phyloP scores from a whole-genome alignment of 1,139 yeast species.

The Suhomyces coccinellae region DNA sequence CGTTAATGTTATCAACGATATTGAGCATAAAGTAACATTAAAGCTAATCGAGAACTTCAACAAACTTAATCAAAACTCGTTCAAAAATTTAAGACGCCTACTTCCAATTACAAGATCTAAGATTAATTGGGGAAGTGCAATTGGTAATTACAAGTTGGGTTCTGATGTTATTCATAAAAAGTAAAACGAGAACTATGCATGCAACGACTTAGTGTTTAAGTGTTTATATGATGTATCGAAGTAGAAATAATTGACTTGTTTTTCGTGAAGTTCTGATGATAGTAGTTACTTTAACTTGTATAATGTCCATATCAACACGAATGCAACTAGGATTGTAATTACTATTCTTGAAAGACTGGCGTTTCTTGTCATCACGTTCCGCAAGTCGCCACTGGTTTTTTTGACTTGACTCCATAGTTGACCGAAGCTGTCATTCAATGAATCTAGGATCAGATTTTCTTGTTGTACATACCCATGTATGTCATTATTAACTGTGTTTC shows the following conservation, averaged over 20 bases:
- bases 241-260: not conserved
- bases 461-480: constrained; percentile 45
- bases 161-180: constrained; percentile 62
- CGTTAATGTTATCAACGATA: constrained; percentile 50
- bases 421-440: constrained; percentile 60
- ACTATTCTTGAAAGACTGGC: constrained; percentile 45
- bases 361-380: constrained; percentile 49
- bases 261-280: too few relatives aligned
- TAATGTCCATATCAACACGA: constrained; percentile 69
- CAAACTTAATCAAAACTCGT: constrained; percentile 73
- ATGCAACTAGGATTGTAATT: constrained; percentile 52
- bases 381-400: constrained; percentile 64
- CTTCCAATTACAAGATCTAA: constrained; percentile 89
- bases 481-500: constrained; percentile 46
- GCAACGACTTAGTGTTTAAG: too few relatives aligned
- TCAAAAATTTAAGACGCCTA: constrained; percentile 85
- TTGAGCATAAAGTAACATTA: constrained; percentile 65
- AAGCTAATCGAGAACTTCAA: constrained; percentile 64
- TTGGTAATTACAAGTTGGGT: constrained; percentile 86
- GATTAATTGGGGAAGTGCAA: constrained; percentile 93
- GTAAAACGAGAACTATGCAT: not conserved
- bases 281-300: constrained; percentile 34
- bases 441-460: constrained; percentile 49
- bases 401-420: constrained; percentile 60
- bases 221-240: not conserved